Conservation (phyloP, 176 grass and related monocot genomes). For the Carex myosuroides region DNA sequence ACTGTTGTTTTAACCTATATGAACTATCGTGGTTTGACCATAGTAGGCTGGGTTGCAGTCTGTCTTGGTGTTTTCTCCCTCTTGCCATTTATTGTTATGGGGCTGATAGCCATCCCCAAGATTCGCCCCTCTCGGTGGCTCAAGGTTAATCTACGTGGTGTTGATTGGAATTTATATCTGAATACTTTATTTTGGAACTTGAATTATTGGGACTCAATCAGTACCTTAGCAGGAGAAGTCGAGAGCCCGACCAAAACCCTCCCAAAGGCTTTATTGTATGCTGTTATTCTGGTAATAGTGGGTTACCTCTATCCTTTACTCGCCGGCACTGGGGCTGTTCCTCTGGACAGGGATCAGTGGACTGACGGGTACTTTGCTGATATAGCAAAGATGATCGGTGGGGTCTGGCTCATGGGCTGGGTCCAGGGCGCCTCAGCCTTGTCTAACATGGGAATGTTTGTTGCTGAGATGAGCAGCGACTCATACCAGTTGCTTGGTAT, state of each 20-base stretch:
- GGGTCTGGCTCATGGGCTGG: slow-evolving; percentile 70
- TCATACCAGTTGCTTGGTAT: slow-evolving; percentile 74
- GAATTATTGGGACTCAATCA: slow-evolving; percentile 97
- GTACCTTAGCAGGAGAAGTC: slow-evolving; percentile 82
- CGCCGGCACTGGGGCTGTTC: slow-evolving; percentile 55
- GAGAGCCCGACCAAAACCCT: slow-evolving; percentile 69
- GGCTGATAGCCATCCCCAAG: slow-evolving; percentile 53
- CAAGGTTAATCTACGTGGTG: slow-evolving; percentile 35
- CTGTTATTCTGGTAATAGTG: slow-evolving; percentile 53
- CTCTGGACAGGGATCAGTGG: slow-evolving; percentile 57
- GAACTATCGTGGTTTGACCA: slow-evolving; percentile 79
- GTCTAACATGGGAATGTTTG: slow-evolving; percentile 90
- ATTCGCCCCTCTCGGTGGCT: slow-evolving; percentile 53
- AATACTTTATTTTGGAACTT: slow-evolving; percentile 96
- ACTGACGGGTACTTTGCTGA: slow-evolving; percentile 70
- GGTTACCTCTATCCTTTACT: slow-evolving; percentile 79
- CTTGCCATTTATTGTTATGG: slow-evolving; percentile 77
- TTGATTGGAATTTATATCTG: slow-evolving; percentile 84
- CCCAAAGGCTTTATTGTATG: slow-evolving; percentile 73
- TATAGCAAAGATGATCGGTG: slow-evolving; percentile 50
- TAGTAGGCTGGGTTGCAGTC: slow-evolving; percentile 71
- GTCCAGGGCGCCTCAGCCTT: slow-evolving; percentile 53
- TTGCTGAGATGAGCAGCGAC: slow-evolving; percentile 90
- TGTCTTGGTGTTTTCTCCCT: slow-evolving; percentile 74
- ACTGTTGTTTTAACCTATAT: slow-evolving; percentile 75